These are phyloP conservation scores for Picochlorum sp. DNA, from an alignment of 139 green algal species.

Conservation along the genomic window DNA sequence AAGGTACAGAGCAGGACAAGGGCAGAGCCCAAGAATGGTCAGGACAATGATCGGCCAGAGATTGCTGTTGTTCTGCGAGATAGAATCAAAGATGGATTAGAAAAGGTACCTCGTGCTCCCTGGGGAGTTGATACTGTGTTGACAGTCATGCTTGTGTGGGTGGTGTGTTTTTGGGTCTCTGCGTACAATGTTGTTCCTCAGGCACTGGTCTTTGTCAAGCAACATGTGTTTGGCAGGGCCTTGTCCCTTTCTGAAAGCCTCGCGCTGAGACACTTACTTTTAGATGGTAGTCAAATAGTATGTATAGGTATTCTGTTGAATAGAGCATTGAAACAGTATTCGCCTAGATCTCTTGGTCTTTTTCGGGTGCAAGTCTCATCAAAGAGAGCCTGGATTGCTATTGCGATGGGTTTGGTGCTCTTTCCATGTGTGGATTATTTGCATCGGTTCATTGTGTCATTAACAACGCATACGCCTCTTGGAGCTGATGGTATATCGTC, in stretches of 20 bases:
- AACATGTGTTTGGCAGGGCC: slow-evolving; percentile 25
- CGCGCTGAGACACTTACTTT: slow-evolving; percentile 62
- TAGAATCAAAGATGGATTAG: too few relatives aligned
- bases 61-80: too few relatives aligned
- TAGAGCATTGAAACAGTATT: slow-evolving; percentile 42
- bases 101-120: slow-evolving; percentile 3
- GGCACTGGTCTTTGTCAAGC: slow-evolving; percentile 21
- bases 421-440: slow-evolving; percentile 33
- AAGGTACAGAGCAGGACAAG: too few relatives aligned
- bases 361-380: slow-evolving; percentile 26
- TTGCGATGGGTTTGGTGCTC: slow-evolving; percentile 14
- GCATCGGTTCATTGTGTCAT: not conserved
- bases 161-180: slow-evolving; percentile 67
- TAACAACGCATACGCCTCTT: not conserved
- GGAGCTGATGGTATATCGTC: not conserved
- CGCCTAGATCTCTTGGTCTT: slow-evolving; percentile 34
- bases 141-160: slow-evolving; percentile 78
- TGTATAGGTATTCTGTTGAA: slow-evolving; percentile 60
- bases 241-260: slow-evolving; percentile 19
- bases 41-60: too few relatives aligned
- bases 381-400: slow-evolving; percentile 18
- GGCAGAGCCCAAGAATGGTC: too few relatives aligned
- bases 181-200: slow-evolving; percentile 58
- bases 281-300: slow-evolving; percentile 60
- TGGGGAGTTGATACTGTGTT: slow-evolving; percentile 19